Conservation (phyloP, 306 rosid species). For the Vigna angularis region DNA sequence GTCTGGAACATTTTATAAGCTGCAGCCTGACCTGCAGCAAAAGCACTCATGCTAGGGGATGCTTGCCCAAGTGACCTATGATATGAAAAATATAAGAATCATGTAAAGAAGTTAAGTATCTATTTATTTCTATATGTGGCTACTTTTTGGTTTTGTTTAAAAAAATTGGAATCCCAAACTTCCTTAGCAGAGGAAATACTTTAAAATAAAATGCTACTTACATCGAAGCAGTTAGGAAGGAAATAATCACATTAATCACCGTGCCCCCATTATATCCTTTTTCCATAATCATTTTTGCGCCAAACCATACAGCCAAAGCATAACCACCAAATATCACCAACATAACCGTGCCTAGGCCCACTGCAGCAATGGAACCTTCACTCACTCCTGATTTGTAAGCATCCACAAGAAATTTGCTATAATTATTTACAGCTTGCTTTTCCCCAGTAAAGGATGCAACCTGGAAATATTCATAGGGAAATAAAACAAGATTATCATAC, state of each 20-base stretch:
- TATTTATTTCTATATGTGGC: background rate
- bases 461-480: slow-evolving; percentile 42
- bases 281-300: slow-evolving; percentile 74
- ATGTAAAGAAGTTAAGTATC: slow-evolving; percentile 13
- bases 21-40: slow-evolving; percentile 92
- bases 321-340: slow-evolving; percentile 64
- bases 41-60: slow-evolving; percentile 92
- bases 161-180: background rate
- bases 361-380: slow-evolving; percentile 73
- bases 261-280: slow-evolving; percentile 84
- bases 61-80: slow-evolving; percentile 87
- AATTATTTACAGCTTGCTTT: slow-evolving; percentile 68
- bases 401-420: slow-evolving; percentile 61
- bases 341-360: slow-evolving; percentile 69
- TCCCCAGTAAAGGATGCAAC: slow-evolving; percentile 93
- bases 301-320: slow-evolving; percentile 86
- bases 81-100: background rate
- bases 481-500: slow-evolving; percentile 31
- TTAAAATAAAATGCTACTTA: slow-evolving; percentile 49
- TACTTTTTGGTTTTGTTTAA: background rate
- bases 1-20: slow-evolving; percentile 92
- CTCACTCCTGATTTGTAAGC: slow-evolving; percentile 81
- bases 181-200: background rate
- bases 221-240: slow-evolving; percentile 87
- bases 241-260: slow-evolving; percentile 74